These are phyloP conservation scores for Albugo candida DNA, from an alignment of 352 stramenopile species.

Conservation along the genomic window DNA sequence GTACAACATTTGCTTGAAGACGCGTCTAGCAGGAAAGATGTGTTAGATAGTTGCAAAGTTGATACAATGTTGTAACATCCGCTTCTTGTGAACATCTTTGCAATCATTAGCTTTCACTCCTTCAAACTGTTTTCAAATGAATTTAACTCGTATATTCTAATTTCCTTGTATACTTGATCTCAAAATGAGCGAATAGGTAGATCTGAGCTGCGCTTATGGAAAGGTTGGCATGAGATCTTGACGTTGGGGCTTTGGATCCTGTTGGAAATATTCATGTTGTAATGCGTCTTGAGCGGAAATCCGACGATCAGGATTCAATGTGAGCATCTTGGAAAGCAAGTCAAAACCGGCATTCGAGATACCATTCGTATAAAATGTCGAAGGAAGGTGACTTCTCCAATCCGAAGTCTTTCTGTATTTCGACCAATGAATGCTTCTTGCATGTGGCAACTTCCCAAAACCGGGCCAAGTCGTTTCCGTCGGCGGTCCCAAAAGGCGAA, in stretches of 20 bases:
- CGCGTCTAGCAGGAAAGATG: too few relatives aligned
- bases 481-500: slow-evolving; percentile 82
- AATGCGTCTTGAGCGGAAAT: slow-evolving; percentile 67
- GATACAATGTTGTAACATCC: too few relatives aligned
- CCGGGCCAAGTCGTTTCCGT: slow-evolving; percentile 82
- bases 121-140: too few relatives aligned
- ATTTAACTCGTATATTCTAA: too few relatives aligned
- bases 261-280: slow-evolving; percentile 52
- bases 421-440: slow-evolving; percentile 20
- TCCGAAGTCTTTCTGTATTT: slow-evolving; percentile 46
- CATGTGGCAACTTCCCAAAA: slow-evolving; percentile 12
- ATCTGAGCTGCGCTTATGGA: too few relatives aligned
- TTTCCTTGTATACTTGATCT: too few relatives aligned
- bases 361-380: background rate
- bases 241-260: slow-evolving; percentile 28
- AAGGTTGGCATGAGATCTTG: slow-evolving; percentile 73
- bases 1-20: too few relatives aligned
- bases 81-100: too few relatives aligned
- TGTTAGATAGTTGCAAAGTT: too few relatives aligned
- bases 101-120: too few relatives aligned
- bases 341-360: background rate
- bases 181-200: too few relatives aligned
- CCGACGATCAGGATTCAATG: slow-evolving; percentile 44
- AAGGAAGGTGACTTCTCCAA: slow-evolving; percentile 61
- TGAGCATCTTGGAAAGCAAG: slow-evolving; percentile 14